Percentiles rank a stretch among this genome's conserved stretches.
Conservation (phyloP, 176 grass and related monocot species). For the barley (Hordeum vulgare) region DNA sequence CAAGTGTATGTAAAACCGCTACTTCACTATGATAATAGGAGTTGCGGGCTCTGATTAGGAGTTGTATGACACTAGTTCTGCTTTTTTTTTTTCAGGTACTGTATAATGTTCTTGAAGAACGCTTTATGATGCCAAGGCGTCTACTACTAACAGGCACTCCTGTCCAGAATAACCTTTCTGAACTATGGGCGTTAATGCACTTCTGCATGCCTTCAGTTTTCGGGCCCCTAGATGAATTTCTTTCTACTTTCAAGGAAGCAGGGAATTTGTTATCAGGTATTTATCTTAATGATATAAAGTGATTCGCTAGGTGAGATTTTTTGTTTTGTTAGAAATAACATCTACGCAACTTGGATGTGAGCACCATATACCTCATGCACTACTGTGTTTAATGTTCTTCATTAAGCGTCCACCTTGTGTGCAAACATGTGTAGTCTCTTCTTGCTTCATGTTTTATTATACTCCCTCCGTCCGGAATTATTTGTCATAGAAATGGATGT, state of each 20-base stretch:
- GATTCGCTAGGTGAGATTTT: not conserved
- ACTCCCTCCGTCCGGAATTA: too few species aligned
- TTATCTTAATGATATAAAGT: not conserved
- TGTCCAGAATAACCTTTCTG: conserved; percentile 88
- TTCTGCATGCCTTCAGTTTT: conserved; percentile 93
- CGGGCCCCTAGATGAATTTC: conserved; percentile 61
- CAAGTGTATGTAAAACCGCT: conserved; percentile 46
- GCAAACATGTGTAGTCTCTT: not conserved
- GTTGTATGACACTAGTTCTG: not conserved
- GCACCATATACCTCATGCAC: not conserved
- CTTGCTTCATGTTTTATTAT: not conserved
- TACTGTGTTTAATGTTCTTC: not conserved
- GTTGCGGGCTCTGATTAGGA: not conserved
- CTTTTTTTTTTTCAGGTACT: conserved; percentile 59
- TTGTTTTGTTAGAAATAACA: not conserved
- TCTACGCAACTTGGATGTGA: not conserved
- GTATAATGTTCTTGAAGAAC: conserved; percentile 80
- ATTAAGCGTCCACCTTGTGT: not conserved
- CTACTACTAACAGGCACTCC: conserved; percentile 91
- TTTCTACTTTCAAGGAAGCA: conserved; percentile 73
- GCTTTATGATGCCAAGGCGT: conserved; percentile 78
- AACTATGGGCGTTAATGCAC: conserved; percentile 94
- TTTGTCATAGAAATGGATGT: too few species aligned
- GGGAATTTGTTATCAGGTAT: conserved; percentile 53
- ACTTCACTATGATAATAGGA: not conserved